A percentile compares a stretch with the other conserved stretches of the same genome.
These are phyloP conservation scores for Cystobasidium slooffiae DNA, from an alignment of 1,284 basidiomycete species.

Conservation along the genomic window DNA sequence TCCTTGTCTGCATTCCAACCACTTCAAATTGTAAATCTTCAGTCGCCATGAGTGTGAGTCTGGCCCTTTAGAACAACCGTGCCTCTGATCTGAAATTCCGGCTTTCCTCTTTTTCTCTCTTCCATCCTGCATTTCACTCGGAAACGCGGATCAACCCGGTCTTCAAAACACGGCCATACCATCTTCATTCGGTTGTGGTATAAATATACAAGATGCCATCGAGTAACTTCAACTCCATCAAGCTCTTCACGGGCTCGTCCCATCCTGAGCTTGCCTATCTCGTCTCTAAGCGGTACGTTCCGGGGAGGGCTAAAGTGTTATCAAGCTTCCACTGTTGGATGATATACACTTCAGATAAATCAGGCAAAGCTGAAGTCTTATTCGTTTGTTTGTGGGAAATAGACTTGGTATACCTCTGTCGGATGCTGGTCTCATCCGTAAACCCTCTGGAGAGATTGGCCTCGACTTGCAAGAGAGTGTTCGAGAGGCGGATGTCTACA, in stretches of 20 bases:
- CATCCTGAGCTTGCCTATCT: conserved; percentile 94
- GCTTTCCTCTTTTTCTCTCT: no score
- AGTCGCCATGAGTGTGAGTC: no score
- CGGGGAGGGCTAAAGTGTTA: conserved; percentile 47
- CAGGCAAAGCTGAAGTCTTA: not conserved
- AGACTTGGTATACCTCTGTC: conserved; percentile 79
- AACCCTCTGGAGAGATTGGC: conserved; percentile 80
- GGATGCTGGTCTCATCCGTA: conserved; percentile 55
- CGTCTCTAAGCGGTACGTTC: conserved; percentile 81
- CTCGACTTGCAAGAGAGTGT: conserved; percentile 78
- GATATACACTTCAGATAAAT: not conserved
- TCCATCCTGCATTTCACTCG: no score
- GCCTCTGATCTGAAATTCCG: no score
- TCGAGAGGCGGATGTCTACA: conserved; percentile 98
- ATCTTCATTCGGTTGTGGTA: no score
- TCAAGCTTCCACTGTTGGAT: no score
- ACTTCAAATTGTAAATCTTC: no score
- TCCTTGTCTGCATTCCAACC: no score
- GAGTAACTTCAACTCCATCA: conserved; percentile 62
- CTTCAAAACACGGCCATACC: no score
- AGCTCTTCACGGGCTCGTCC: conserved; percentile 78
- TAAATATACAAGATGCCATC: conserved; percentile 20
- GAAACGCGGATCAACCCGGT: no score
- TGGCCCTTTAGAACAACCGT: no score
- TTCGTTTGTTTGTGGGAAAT: conserved; percentile 22